Base-by-base conservation (phyloP, 2,329 filamentous ascomycete genomes). In the Sclerotinia trifoliorum region DNA sequence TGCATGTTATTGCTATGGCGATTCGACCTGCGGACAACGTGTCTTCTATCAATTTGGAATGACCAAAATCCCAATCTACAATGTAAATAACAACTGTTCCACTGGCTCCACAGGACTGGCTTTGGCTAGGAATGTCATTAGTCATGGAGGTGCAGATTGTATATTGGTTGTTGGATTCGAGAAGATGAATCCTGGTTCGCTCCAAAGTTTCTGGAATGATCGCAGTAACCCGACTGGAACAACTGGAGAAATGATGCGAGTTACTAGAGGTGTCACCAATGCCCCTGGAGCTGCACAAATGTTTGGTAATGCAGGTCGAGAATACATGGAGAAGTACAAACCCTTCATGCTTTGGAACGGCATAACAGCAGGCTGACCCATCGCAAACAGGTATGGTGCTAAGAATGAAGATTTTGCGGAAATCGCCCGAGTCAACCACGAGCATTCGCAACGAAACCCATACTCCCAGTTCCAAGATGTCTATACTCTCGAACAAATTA, bases 41-140 rank as follows among this genome's bases (percentile, higher is more conserved):
- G 94, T 98, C 77, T 97, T 98, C 82, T 98, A 98, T 82, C 94
- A 98, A 81, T 97, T 98, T 80, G 95, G 94, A 82, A 94, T 98
- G 90, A 97, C 94, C 55, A 85, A 90, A 77, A 97, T 98, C 75
- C 94, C 94, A 76, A 93, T 98, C 78, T 94, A 96, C 84, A 98
- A 98, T 77, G 93, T 97, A 77, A 98, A 97, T 86, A 98, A 98
- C 85, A 97, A 97, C 83, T 98, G 94, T 84, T 92, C 92, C 5
- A 98, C 94, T 0, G 95, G 94, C n/a, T 93, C 90, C 5, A 97
- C 94, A 0, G 95, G 94, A 11, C 82, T 98, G 68, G 89, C 89
- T 77, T 90, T 98, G 85, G 95, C 86, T 2, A 85, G 93, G 46
- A 92, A 89, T 65, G 85, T 96, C 78, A 89, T 97, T 74, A 84